Percentiles rank a stretch among this genome's conserved stretches.
Conservation (phyloP, 1,139 yeast genomes). For the Arxiozyma heterogenica region DNA sequence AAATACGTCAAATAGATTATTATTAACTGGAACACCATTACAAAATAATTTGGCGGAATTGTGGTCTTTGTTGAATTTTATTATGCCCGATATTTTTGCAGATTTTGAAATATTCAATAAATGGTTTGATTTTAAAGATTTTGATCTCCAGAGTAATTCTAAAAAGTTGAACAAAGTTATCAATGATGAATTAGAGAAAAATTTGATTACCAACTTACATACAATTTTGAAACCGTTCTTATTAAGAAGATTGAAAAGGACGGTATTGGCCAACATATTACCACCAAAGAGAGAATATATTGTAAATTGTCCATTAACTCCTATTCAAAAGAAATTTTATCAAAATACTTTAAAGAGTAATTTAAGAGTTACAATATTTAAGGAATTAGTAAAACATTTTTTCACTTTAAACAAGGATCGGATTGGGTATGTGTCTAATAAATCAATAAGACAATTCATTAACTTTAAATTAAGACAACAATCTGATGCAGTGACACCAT, state of each 20-base stretch:
- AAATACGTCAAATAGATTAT: conserved; percentile 56
- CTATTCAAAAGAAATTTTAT: conserved; percentile 57
- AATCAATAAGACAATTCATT: conserved; percentile 37
- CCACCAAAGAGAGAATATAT: conserved; percentile 89
- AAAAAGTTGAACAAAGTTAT: conserved; percentile 36
- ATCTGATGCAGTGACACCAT: conserved; percentile 12
- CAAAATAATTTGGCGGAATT: conserved; percentile 83
- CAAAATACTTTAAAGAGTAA: conserved; percentile 44
- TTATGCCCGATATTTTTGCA: conserved; percentile 84
- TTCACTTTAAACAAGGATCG: conserved; percentile 33
- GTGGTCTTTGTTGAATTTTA: conserved; percentile 84
- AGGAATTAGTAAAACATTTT: conserved; percentile 40
- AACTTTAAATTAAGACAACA: conserved; percentile 22
- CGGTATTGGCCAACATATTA: conserved; percentile 49
- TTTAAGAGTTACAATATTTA: conserved; percentile 37
- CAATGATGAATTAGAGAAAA: conserved; percentile 53
- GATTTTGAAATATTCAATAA: conserved; percentile 82
- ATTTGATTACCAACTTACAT: conserved; percentile 66
- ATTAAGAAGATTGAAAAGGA: conserved; percentile 67
- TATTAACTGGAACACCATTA: conserved; percentile 87
- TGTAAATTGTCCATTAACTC: conserved; percentile 60
- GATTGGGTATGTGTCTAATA: conserved; percentile 28
- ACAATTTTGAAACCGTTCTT: conserved; percentile 83
- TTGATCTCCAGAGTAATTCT: conserved; percentile 35
- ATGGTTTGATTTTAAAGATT: conserved; percentile 74